phyloP scores from a whole-genome alignment of 345 rosid species.

The Sapria himalayana region DNA sequence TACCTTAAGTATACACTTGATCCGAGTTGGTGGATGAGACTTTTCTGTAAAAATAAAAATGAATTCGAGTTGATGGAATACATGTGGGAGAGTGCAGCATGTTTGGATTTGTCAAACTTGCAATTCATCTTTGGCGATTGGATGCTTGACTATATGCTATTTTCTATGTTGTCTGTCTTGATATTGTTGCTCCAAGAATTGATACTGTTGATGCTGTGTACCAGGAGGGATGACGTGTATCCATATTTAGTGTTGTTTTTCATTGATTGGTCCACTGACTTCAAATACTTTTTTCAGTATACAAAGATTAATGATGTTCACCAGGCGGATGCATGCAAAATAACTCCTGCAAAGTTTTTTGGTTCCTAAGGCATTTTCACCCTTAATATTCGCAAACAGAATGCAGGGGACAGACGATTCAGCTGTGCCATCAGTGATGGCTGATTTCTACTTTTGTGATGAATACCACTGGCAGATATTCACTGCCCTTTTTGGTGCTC shows the following conservation, averaged over 20 bases:
- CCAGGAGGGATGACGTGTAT: slow-evolving; percentile 41
- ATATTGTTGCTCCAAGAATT: slow-evolving; percentile 37
- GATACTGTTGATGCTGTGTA: slow-evolving; percentile 56
- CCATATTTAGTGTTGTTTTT: slow-evolving; percentile 64
- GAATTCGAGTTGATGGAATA: no score
- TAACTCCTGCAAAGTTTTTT: slow-evolving; percentile 78
- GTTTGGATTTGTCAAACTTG: no score
- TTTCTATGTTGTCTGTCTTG: slow-evolving; percentile 37
- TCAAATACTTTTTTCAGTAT: slow-evolving; percentile 58
- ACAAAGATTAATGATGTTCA: slow-evolving; percentile 50
- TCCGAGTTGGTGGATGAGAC: no score
- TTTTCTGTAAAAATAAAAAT: no score
- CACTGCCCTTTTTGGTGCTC: no score
- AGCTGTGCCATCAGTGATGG: no score
- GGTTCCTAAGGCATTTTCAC: slow-evolving; percentile 93
- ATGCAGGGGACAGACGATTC: no score
- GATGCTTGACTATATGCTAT: slow-evolving; percentile 75
- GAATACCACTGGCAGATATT: no score
- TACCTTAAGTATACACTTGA: no score
- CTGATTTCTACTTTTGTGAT: no score
- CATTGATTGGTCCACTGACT: slow-evolving; percentile 88
- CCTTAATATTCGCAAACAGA: slow-evolving; percentile 49
- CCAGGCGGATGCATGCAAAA: slow-evolving; percentile 76
- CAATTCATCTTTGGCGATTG: no score
- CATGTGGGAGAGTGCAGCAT: no score